Base-by-base conservation (phyloP, 768 basidiomycete species). In the Suillus sp. region DNA sequence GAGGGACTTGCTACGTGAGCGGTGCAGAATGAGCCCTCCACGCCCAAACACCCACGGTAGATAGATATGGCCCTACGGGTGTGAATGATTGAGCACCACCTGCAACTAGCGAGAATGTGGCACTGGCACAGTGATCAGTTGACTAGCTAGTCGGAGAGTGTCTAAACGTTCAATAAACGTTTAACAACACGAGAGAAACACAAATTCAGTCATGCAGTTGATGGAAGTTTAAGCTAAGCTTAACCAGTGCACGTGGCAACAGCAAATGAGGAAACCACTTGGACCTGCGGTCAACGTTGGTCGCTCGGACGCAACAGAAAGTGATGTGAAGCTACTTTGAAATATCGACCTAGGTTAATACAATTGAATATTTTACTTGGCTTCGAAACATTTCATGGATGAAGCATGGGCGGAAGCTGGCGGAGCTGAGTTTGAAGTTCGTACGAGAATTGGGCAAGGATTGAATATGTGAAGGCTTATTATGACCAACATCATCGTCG, bases 381-480 rank as follows among this genome's bases (percentile, higher is more conserved):
- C 25, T 45, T 60, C 37, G 48, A 13, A 51, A 22, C 42, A 4
- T 8, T 25, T 62, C 61, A 37, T 30, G 20, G 20, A 11, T 22
- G 22, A 35, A 37, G 11, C 11, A 32, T 35, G 9, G 13, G 47
- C 62, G 62, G 62, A 37, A 60, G 59, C 62, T 60, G 62, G 53
- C 62, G 48, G 64, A 61, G 61, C 73, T 67, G 70, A 71, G 73
- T 73, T 75, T 68, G 56, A 75, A 74, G 64, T 59, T 30, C 6
- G 27, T 40, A 40, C 40, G 56, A 40, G 56, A 57, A 57, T 30
- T 57, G 18, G 56, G 56, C 50, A 57, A 56, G 42, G 20, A 43
- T 5, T 56, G 62, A 60, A 66, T 55, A 64, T 55, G 53, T 59
- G 38, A 53, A 34, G 32, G 32, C 8, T 20, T 32, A 30, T 53